Evolutionary conservation across 208 protist genomes (phyloP).

Genomic region (Trypanosoma cruzi): DNA sequence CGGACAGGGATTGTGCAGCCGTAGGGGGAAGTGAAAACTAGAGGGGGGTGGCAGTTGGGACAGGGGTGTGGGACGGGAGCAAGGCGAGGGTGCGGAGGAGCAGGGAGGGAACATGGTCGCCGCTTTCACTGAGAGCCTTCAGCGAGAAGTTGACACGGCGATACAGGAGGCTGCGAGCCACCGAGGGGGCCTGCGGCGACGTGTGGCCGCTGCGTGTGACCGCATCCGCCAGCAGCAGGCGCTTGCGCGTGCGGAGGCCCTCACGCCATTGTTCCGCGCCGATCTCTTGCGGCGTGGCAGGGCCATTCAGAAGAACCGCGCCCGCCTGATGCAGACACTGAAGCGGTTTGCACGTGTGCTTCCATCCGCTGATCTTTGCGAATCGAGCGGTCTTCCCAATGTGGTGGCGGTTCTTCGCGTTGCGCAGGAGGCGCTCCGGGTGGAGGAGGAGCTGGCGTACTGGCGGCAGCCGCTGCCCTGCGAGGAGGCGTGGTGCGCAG

Average conservation of each 20-base stretch:
- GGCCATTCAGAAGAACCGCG: constrained; percentile 41
- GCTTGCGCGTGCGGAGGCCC: constrained; percentile 18
- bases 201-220: constrained; percentile 9
- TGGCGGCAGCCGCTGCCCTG: constrained; percentile 36
- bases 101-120: constrained; percentile 2
- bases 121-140: constrained; percentile 4
- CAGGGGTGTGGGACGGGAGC: too few relatives aligned
- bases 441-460: constrained; percentile 26
- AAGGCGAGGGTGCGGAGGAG: background rate
- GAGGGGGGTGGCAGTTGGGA: background rate
- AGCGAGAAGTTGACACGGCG: constrained; percentile 14
- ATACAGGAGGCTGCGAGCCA: constrained; percentile 14
- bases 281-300: constrained; percentile 31
- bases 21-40: background rate
- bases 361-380: constrained; percentile 1
- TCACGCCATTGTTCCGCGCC: constrained; percentile 16
- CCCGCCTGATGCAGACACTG: constrained; percentile 37
- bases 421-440: constrained; percentile 23
- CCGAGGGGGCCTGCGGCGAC: constrained; percentile 14
- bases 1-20: background rate
- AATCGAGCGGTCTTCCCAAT: background rate
- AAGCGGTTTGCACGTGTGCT: constrained; percentile 24
- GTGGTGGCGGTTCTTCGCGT: constrained; percentile 18
- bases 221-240: constrained; percentile 20
- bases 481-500: constrained; percentile 11